Evolutionary conservation across 2,329 filamentous ascomycete species (phyloP).

Genomic region (Herpotrichia juniperi): DNA sequence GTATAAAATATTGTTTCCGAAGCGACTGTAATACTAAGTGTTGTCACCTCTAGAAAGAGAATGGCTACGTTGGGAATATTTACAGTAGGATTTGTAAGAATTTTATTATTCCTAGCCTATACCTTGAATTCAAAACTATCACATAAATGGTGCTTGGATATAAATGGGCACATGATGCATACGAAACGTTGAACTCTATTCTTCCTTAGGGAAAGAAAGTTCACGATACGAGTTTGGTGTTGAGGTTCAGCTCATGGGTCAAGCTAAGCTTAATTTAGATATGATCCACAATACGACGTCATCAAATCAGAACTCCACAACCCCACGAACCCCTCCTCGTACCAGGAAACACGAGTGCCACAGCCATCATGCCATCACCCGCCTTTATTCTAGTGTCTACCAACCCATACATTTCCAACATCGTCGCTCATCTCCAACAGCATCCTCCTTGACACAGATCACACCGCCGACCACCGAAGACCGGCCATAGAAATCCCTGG

Average conservation of each 20-base stretch:
- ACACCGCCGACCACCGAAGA: not conserved
- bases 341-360: constrained; percentile 3
- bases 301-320: not conserved
- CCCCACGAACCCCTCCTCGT: constrained; percentile 5
- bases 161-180: no score
- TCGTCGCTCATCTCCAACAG: not conserved
- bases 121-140: no score
- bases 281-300: not conserved
- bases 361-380: constrained; percentile 1
- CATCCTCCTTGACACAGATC: not conserved
- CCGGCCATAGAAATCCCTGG: not conserved
- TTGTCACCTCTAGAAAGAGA: no score
- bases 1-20: no score
- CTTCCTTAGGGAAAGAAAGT: no score
- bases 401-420: not conserved
- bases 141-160: no score
- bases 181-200: no score
- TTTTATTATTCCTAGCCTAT: no score
- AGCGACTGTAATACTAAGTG: no score
- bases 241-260: not conserved
- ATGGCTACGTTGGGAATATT: no score
- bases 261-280: not conserved
- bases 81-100: no score
- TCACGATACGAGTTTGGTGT: not conserved
- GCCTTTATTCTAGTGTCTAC: not conserved